Evolutionary conservation across 371 early-diverging fungal genomes (phyloP).

Genomic region (Vairimorpha ceranae): DNA sequence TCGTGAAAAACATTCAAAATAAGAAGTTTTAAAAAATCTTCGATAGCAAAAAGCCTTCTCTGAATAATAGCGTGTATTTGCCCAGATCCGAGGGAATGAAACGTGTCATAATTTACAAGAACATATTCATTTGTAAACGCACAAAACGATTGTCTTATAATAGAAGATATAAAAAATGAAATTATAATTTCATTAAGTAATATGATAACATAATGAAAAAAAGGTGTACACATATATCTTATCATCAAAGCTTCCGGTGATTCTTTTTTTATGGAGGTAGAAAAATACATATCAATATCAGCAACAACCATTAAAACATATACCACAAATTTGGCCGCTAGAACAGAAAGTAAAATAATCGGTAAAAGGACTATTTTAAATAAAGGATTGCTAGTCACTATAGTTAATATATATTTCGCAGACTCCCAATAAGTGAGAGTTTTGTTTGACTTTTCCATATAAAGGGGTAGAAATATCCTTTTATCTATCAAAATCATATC

Average conservation of each 20-base stretch:
- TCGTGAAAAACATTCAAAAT: conserved; percentile 10
- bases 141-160: neutral
- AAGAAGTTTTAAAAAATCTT: conserved; percentile 1
- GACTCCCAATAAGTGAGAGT: neutral
- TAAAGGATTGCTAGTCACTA: neutral
- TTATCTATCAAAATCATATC: no score
- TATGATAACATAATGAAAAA: neutral
- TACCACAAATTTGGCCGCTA: neutral
- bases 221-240: conserved; percentile 7
- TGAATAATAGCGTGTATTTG: conserved; percentile 32
- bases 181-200: neutral
- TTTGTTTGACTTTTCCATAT: neutral
- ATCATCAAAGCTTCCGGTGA: neutral
- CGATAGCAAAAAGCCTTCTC: conserved; percentile 17
- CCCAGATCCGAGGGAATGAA: conserved; percentile 29
- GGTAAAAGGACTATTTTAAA: conserved; percentile 11
- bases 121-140: conserved; percentile 17
- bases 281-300: neutral
- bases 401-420: neutral
- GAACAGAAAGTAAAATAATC: neutral
- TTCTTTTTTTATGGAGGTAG: neutral
- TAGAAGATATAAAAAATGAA: neutral
- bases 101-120: conserved; percentile 8
- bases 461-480: neutral
- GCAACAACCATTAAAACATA: neutral